phyloP scores from a whole-genome alignment of 441 rosid genomes.

The Adansonia grandidieri region DNA sequence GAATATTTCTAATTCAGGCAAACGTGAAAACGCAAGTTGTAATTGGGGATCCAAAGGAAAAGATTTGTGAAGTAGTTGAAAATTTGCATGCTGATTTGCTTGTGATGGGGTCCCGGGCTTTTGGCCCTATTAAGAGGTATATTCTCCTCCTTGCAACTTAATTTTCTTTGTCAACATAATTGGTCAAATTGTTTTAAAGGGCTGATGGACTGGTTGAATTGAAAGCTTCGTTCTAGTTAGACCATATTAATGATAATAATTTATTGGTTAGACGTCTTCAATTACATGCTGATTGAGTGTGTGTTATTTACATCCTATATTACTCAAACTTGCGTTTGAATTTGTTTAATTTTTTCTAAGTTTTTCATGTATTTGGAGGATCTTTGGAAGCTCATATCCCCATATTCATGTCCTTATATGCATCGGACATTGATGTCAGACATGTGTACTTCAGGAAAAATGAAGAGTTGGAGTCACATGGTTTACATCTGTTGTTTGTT shows the following conservation, averaged over 20 bases:
- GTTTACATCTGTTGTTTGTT: too few species aligned
- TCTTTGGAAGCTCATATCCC: too few species aligned
- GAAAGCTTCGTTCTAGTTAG: not conserved
- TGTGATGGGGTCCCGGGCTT: conserved; percentile 79
- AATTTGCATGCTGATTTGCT: conserved; percentile 70
- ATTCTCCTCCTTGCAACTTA: not conserved
- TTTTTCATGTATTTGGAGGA: too few species aligned
- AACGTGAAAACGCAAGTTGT: conserved; percentile 70
- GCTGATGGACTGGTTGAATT: not conserved
- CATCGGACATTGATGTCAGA: too few species aligned
- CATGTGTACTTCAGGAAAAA: too few species aligned
- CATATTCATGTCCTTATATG: too few species aligned
- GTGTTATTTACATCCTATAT: too few species aligned
- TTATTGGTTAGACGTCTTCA: not conserved
- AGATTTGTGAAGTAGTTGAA: conserved; percentile 73
- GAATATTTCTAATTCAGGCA: conserved; percentile 42
- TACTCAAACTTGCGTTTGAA: too few species aligned
- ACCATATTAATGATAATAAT: not conserved
- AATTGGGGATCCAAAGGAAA: conserved; percentile 84
- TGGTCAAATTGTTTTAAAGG: not conserved
- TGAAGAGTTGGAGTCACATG: too few species aligned
- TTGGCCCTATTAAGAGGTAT: conserved; percentile 89
- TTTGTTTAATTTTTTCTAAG: too few species aligned
- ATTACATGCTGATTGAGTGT: too few species aligned
- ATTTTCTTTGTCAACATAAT: not conserved